Base-by-base conservation (phyloP, 1,284 basidiomycete species). In the Ustilago cynodontis region DNA sequence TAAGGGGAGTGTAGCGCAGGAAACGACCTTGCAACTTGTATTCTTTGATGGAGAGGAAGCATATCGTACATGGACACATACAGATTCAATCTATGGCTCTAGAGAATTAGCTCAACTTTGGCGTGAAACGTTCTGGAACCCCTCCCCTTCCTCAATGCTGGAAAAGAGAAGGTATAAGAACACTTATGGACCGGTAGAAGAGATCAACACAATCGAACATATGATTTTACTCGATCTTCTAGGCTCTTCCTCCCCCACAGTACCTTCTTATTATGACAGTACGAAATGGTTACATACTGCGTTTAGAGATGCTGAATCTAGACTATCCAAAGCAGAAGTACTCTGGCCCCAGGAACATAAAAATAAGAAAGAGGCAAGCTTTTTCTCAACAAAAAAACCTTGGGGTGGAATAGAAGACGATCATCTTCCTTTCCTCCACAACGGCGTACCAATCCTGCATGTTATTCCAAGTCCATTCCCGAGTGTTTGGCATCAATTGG, bases 21-120 rank as follows among this genome's bases (percentile, higher is more conserved):
- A 92, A 92, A 93, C 92, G 9, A 96, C 96, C 0, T 86, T 99
- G 16, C 95, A 98, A 85, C 88, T 99, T n/a, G 88, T 99, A 22
- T 97, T 99, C 84, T 95, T 99, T 73, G 98, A 99, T 82, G 97
- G 97, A 3, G 97, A 99, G 86, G 97, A 99, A 86, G 97, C 97
- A 0, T 98, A 95, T 86, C 88, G 91, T 37, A 88, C 90, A 41
- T 99, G 97, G 97, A 94, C 94, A 1, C 89, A 89, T 37, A 91
- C 89, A 0, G 97, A 99, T 86, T 95, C 93, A 1, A 91, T 95
- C 53, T 99, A 99, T 85, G 97, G 97, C 24, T 92, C 95, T 45
- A 91, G 65, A 14, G 75, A 69, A 24, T 56, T 82, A 6, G 81
- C 78, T 2, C 54, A 59, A 35, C 64, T 71, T 20, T 82, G 81